These are phyloP conservation scores for Eleusine indica DNA, from an alignment of 176 grass and related monocot genomes.

Conservation along the genomic window DNA sequence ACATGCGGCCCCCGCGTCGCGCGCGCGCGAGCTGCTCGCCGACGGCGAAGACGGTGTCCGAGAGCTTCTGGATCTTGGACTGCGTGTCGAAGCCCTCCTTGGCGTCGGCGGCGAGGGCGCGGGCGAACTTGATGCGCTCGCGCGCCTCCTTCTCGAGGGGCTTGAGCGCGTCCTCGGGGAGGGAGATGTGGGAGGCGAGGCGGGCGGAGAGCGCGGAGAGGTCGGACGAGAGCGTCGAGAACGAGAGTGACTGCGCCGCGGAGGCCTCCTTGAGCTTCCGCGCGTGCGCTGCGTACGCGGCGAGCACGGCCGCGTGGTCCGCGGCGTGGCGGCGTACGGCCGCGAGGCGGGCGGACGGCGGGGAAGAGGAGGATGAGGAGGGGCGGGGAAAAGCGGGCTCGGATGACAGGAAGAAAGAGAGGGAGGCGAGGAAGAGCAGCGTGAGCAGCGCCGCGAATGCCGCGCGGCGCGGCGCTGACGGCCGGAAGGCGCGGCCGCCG, in stretches of 20 bases:
- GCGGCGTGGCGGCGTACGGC: conserved; percentile 67
- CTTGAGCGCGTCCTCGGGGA: conserved; percentile 54
- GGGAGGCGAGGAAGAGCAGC: conserved; percentile 50
- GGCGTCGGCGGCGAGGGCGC: conserved; percentile 72
- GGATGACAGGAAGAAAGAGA: conserved; percentile 57
- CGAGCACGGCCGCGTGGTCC: conserved; percentile 79
- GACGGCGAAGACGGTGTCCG: conserved; percentile 94
- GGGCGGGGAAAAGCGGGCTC: conserved; percentile 15
- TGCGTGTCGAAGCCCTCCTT: conserved; percentile 94
- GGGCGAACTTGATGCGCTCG: conserved; percentile 80
- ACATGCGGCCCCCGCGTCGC: conserved; percentile 63
- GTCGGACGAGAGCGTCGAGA: conserved; percentile 65
- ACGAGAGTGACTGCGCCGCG: conserved; percentile 71
- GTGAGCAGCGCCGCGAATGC: conserved; percentile 71
- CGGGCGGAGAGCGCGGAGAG: conserved; percentile 65
- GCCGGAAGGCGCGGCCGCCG: conserved; percentile 72
- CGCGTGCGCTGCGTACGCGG: conserved; percentile 71
- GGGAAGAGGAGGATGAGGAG: not conserved
- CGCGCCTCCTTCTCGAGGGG: conserved; percentile 88
- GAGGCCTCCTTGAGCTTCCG: conserved; percentile 87
- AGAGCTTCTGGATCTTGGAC: conserved; percentile 95
- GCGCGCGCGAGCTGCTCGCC: conserved; percentile 77
- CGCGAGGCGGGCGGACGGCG: conserved; percentile 55
- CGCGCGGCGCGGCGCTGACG: conserved; percentile 56
- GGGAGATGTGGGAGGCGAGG: conserved; percentile 41